These are phyloP conservation scores for Phylloporus sp. DNA, from an alignment of 768 basidiomycete genomes.

Conservation along the genomic window DNA sequence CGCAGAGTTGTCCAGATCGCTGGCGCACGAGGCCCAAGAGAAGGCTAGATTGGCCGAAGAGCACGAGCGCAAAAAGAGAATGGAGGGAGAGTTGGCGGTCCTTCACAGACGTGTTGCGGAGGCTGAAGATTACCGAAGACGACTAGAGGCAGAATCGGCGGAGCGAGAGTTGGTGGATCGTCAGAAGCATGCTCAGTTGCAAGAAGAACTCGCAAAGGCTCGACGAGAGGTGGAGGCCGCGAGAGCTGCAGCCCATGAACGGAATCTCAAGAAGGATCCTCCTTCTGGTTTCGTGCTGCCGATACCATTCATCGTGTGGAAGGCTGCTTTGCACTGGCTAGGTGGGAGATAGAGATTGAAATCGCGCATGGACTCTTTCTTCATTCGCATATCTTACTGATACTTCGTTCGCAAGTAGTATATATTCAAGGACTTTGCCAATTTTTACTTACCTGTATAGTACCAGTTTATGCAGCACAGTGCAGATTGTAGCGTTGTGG, in stretches of 20 bases:
- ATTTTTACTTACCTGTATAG: constrained; percentile 2
- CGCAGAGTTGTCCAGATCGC: constrained; percentile 25
- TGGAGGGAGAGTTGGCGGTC: constrained; percentile 24
- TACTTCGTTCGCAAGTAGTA: constrained; percentile 3
- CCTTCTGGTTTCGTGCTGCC: constrained; percentile 28
- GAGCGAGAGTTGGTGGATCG: constrained; percentile 28
- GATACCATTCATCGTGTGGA: constrained; percentile 34
- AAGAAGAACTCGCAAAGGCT: constrained; percentile 30
- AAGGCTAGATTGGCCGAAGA: constrained; percentile 29
- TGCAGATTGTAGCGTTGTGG: neutral
- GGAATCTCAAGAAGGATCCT: constrained; percentile 26
- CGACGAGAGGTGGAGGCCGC: constrained; percentile 26
- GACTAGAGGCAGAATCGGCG: constrained; percentile 25
- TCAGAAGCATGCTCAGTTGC: constrained; percentile 25
- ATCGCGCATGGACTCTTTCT: neutral
- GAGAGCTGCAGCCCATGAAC: constrained; percentile 22
- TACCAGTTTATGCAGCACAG: constrained; percentile 1
- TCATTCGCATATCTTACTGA: neutral
- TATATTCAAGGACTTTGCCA: constrained; percentile 14
- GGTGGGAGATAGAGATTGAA: constrained; percentile 20
- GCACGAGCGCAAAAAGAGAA: constrained; percentile 26
- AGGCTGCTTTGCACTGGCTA: constrained; percentile 32
- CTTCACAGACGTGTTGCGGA: constrained; percentile 25
- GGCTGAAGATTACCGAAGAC: constrained; percentile 26
- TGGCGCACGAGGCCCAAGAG: constrained; percentile 29